Conservation (phyloP, 805 yeast species). For the Saccharomycopsis babjevae region DNA sequence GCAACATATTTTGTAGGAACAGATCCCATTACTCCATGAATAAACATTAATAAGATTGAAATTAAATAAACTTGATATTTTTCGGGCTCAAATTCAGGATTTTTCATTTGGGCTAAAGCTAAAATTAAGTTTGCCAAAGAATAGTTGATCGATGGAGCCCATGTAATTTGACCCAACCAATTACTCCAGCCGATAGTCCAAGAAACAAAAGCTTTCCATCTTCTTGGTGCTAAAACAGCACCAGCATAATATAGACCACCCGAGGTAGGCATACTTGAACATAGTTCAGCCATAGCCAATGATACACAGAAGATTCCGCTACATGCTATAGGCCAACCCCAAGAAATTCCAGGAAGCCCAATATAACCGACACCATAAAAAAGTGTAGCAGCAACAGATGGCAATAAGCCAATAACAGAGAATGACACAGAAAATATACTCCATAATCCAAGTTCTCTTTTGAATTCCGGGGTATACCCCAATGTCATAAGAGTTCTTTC, state of each 20-base stretch:
- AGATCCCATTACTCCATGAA: not conserved
- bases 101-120: conserved; percentile 47
- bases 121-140: conserved; percentile 54
- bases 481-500: conserved; percentile 23
- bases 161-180: conserved; percentile 56
- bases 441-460: conserved; percentile 47
- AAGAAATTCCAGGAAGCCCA: conserved; percentile 30
- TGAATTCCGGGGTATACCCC: conserved; percentile 62
- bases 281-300: conserved; percentile 54
- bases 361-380: conserved; percentile 38
- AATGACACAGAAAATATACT: conserved; percentile 66
- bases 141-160: conserved; percentile 56
- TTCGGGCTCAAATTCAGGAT: conserved; percentile 45
- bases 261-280: conserved; percentile 62
- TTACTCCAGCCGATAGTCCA: conserved; percentile 60
- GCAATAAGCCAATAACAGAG: conserved; percentile 62
- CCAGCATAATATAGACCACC: conserved; percentile 71
- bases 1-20: conserved; percentile 46
- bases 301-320: conserved; percentile 33
- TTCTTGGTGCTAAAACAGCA: conserved; percentile 52
- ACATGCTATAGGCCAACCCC: conserved; percentile 66
- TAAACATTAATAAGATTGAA: conserved; percentile 35
- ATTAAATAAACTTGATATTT: conserved; percentile 57
- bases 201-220: conserved; percentile 40
- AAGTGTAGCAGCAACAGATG: conserved; percentile 49